A percentile compares a stretch with the other conserved stretches of the same genome.
Conservation (phyloP, 352 stramenopile species). For the Elongisporangium anandrum region DNA sequence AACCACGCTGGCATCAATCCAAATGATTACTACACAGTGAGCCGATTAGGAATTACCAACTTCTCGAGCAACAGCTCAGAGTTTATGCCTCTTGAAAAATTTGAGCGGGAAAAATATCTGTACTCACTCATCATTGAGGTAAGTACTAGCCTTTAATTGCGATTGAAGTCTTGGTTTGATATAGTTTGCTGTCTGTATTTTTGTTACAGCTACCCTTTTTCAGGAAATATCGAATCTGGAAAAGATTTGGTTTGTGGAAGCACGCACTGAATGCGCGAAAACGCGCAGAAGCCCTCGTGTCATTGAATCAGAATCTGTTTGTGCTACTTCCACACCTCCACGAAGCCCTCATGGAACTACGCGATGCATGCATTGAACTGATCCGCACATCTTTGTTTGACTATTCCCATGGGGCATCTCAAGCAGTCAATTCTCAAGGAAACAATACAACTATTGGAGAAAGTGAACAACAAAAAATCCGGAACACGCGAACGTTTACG, state of each 20-base stretch:
- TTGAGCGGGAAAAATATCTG: slow-evolving; percentile 90
- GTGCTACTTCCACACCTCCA: slow-evolving; percentile 82
- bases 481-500: slow-evolving; percentile 41
- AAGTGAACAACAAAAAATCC: neutral
- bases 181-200: neutral
- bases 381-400: slow-evolving; percentile 37
- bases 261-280: slow-evolving; percentile 52
- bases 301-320: slow-evolving; percentile 84
- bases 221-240: slow-evolving; percentile 87
- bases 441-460: neutral
- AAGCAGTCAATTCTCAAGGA: too few species aligned
- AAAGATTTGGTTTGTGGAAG: slow-evolving; percentile 89
- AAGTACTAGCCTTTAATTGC: slow-evolving; percentile 4
- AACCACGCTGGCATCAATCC: slow-evolving; percentile 63
- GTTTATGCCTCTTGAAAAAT: slow-evolving; percentile 87
- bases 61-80: slow-evolving; percentile 75
- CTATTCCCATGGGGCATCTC: slow-evolving; percentile 9
- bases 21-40: slow-evolving; percentile 89
- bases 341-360: slow-evolving; percentile 73
- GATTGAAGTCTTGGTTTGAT: neutral
- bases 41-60: slow-evolving; percentile 84
- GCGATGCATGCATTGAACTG: slow-evolving; percentile 53
- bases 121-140: slow-evolving; percentile 80
- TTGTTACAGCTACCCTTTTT: slow-evolving; percentile 84
- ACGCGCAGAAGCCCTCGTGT: slow-evolving; percentile 24